These are phyloP conservation scores for Pseudogymnoascus sp. DNA, from an alignment of 2,329 filamentous ascomycete genomes.

Conservation along the genomic window DNA sequence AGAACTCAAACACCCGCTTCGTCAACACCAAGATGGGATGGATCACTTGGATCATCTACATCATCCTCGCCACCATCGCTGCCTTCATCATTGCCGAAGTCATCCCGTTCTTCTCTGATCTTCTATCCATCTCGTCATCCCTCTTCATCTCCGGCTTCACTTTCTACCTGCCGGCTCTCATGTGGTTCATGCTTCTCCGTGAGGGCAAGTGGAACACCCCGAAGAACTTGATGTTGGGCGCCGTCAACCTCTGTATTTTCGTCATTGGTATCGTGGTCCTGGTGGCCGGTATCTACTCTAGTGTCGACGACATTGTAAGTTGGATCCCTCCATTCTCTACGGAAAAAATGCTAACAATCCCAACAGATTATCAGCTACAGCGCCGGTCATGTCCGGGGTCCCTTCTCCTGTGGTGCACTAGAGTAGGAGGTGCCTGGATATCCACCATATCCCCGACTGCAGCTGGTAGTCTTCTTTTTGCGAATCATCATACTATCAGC, in stretches of 20 bases:
- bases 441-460: not conserved
- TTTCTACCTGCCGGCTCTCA: conserved; percentile 23
- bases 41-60: conserved; percentile 35
- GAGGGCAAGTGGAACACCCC: conserved; percentile 21
- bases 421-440: not conserved
- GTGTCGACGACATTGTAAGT: conserved; percentile 21
- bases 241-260: conserved; percentile 18
- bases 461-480: not conserved
- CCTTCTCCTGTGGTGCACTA: not conserved
- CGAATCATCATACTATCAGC: conserved; percentile 3
- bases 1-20: conserved; percentile 17
- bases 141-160: conserved; percentile 25
- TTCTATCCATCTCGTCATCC: conserved; percentile 30
- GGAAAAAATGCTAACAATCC: not conserved
- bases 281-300: conserved; percentile 19
- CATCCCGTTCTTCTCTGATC: conserved; percentile 48
- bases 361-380: not conserved
- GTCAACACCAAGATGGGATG: conserved; percentile 21
- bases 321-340: not conserved
- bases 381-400: not conserved
- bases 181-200: conserved; percentile 23
- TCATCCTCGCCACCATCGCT: conserved; percentile 38
- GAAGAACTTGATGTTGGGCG: conserved; percentile 18
- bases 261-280: conserved; percentile 18
- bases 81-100: conserved; percentile 50